Percentiles rank a stretch among this genome's conserved stretches.
Conservation (phyloP, 768 basidiomycete genomes). For the Xanthoconium stramineum region DNA sequence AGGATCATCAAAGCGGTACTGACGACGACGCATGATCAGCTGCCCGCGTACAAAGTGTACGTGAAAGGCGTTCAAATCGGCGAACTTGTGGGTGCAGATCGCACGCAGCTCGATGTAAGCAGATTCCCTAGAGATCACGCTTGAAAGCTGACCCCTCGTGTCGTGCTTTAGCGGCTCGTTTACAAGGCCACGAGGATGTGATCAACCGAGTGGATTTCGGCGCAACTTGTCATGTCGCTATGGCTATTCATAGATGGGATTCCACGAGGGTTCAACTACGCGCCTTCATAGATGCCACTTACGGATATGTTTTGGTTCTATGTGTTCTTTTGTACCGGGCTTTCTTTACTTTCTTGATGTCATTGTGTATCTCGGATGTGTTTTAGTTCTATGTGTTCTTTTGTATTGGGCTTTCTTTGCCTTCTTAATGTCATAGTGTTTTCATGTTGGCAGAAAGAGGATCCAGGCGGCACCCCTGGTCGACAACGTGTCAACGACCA, state of each 20-base stretch:
- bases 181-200: constrained; percentile 29
- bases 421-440: constrained; percentile 3
- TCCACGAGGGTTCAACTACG: constrained; percentile 9
- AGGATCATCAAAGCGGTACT: constrained; percentile 16
- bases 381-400: constrained; percentile 2
- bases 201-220: constrained; percentile 11
- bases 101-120: constrained; percentile 22
- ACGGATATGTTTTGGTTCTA: constrained; percentile 6
- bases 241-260: constrained; percentile 22
- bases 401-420: constrained; percentile 1
- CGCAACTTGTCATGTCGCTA: constrained; percentile 1
- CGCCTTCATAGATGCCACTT: constrained; percentile 19
- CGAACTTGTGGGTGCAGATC: constrained; percentile 29
- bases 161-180: constrained; percentile 25
- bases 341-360: neutral
- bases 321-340: neutral
- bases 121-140: constrained; percentile 3
- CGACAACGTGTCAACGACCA: constrained; percentile 17
- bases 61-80: constrained; percentile 30
- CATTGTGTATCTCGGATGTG: constrained; percentile 4
- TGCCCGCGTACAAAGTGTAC: constrained; percentile 31
- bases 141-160: constrained; percentile 18
- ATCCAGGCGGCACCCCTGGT: neutral
- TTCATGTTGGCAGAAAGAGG: neutral
- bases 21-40: constrained; percentile 15